Evolutionary conservation across 106 monocot species (phyloP).

Genomic region (Allium cepa): DNA sequence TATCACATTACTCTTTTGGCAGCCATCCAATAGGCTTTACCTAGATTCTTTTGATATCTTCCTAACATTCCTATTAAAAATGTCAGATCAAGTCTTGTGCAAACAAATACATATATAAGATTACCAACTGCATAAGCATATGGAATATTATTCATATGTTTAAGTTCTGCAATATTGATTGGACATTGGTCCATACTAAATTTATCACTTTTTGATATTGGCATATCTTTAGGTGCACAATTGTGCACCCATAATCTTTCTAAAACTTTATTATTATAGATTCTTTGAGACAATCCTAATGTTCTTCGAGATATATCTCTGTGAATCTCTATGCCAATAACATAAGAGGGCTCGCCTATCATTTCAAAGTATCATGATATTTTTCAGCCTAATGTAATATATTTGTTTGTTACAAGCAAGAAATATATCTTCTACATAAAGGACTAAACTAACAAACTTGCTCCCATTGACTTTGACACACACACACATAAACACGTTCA

Average conservation of each 20-base stretch:
- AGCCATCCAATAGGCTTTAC: not conserved
- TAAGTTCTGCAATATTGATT: not conserved
- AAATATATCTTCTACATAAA: constrained; percentile 5
- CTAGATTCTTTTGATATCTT: not conserved
- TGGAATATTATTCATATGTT: not conserved
- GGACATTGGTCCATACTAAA: not conserved
- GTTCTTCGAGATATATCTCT: no score
- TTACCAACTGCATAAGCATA: not conserved
- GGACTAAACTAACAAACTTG: not conserved
- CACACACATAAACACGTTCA: not conserved
- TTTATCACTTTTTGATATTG: not conserved
- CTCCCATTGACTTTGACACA: not conserved
- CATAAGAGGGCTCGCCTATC: not conserved
- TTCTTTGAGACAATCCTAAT: no score
- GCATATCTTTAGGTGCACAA: not conserved
- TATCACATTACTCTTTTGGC: no score
- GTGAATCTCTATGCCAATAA: no score
- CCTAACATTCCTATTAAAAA: not conserved
- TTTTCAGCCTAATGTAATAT: not conserved
- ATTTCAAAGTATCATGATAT: not conserved
- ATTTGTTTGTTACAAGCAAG: not conserved
- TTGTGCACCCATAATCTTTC: not conserved
- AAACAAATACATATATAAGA: not conserved
- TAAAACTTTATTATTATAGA: not conserved
- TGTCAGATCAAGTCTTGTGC: not conserved